These are phyloP conservation scores for Leucogyrophana mollusca DNA, from an alignment of 768 basidiomycete species.

Conservation along the genomic window DNA sequence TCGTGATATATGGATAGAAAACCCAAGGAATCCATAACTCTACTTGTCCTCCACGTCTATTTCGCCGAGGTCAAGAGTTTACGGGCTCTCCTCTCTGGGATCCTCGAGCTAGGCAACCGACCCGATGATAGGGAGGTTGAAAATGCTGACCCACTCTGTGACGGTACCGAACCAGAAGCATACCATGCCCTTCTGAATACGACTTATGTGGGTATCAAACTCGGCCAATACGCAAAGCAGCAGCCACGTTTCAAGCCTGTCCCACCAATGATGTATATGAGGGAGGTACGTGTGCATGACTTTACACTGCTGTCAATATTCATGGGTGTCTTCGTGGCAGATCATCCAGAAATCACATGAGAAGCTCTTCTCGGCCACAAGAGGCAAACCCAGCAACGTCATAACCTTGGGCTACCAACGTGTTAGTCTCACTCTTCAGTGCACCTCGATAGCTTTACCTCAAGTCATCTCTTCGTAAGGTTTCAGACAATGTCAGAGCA, in stretches of 20 bases:
- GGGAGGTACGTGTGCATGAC: conserved; percentile 43
- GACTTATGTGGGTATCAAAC: conserved; percentile 44
- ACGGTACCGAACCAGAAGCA: conserved; percentile 19
- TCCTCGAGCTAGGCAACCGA: conserved; percentile 28
- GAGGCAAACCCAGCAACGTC: conserved; percentile 48
- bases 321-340: conserved; percentile 30
- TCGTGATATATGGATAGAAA: too few relatives aligned
- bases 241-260: conserved; percentile 26
- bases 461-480: conserved; percentile 11
- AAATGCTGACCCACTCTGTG: neutral
- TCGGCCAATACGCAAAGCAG: conserved; percentile 9
- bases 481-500: conserved; percentile 34
- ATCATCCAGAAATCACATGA: conserved; percentile 62
- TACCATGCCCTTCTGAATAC: conserved; percentile 41
- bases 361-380: conserved; percentile 42
- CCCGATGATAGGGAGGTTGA: neutral
- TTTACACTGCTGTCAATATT: neutral
- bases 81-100: conserved; percentile 36
- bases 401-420: conserved; percentile 66
- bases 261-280: conserved; percentile 49
- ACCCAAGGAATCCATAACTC: conserved; percentile 15
- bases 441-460: neutral
- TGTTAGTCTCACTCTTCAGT: conserved; percentile 35
- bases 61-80: conserved; percentile 41
- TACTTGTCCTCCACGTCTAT: conserved; percentile 41